These are phyloP conservation scores for Leishmania guyanensis DNA, from an alignment of 208 protist genomes.

Conservation along the genomic window DNA sequence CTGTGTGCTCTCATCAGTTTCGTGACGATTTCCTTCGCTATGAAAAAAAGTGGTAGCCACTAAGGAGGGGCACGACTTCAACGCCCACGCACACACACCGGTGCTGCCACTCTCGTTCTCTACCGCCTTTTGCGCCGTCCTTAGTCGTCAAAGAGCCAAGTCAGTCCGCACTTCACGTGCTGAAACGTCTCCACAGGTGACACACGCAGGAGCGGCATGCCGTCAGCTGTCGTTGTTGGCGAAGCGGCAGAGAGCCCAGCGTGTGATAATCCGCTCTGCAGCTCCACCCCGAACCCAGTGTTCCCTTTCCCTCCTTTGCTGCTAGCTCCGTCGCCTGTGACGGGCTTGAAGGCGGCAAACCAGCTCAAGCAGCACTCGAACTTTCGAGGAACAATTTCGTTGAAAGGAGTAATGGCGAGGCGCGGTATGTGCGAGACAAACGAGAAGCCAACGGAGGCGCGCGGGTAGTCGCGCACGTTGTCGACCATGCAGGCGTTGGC, in stretches of 20 bases:
- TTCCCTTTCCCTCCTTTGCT: background rate
- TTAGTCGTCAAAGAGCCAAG: constrained; percentile 52
- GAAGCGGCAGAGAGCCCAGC: background rate
- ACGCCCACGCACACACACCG: background rate
- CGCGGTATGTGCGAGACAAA: constrained; percentile 43
- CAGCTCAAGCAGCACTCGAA: constrained; percentile 77
- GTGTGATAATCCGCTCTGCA: constrained; percentile 31
- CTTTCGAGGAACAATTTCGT: constrained; percentile 38
- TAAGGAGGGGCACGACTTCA: background rate
- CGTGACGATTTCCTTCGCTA: background rate
- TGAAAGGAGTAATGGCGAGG: constrained; percentile 45
- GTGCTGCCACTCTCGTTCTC: background rate
- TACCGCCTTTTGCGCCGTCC: too few species aligned
- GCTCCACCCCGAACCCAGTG: constrained; percentile 3
- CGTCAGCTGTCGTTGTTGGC: background rate
- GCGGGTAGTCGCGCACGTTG: constrained; percentile 37
- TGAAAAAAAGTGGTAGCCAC: background rate
- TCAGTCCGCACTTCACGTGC: constrained; percentile 67
- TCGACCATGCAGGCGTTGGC: constrained; percentile 65
- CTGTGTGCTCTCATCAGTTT: background rate
- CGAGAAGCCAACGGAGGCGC: constrained; percentile 67
- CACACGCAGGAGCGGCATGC: constrained; percentile 40
- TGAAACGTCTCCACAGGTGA: constrained; percentile 65
- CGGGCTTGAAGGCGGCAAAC: constrained; percentile 35
- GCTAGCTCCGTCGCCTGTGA: background rate